These are phyloP conservation scores for Pythium coloratum DNA, from an alignment of 352 stramenopile species.

Conservation along the genomic window DNA sequence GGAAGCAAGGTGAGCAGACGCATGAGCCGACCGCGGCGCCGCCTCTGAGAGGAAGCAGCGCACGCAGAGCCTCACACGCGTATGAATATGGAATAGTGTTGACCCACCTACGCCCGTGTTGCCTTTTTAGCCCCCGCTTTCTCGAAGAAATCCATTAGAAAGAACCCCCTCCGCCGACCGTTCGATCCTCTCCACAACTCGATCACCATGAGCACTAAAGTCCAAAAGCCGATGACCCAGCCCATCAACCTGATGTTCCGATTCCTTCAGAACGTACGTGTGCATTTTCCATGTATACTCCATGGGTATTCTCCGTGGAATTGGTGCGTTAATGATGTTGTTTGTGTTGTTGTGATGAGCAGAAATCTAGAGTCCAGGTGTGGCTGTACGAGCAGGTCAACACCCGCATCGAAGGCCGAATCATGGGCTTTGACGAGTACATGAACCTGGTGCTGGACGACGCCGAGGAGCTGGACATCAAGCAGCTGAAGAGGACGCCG, in stretches of 20 bases:
- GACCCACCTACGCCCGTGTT: background rate
- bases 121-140: background rate
- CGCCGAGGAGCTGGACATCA: conserved; percentile 95
- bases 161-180: background rate
- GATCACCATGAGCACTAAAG: conserved; percentile 88
- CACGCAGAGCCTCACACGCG: background rate
- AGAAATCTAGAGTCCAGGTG: conserved; percentile 97
- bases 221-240: conserved; percentile 99
- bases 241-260: conserved; percentile 99
- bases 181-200: conserved; percentile 4
- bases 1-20: conserved; percentile 18
- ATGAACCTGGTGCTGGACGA: conserved; percentile 99
- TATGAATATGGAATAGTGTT: background rate
- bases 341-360: conserved; percentile 14
- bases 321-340: background rate
- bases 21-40: background rate
- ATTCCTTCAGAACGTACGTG: conserved; percentile 95
- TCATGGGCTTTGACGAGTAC: conserved; percentile 99
- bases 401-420: conserved; percentile 98
- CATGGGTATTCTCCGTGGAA: background rate
- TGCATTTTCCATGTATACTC: background rate
- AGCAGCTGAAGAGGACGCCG: conserved; percentile 92
- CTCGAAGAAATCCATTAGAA: background rate
- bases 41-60: background rate
- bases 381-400: conserved; percentile 99